Conservation (phyloP, 2,329 filamentous ascomycete species). For the Aspergillus pseudonomiae region DNA sequence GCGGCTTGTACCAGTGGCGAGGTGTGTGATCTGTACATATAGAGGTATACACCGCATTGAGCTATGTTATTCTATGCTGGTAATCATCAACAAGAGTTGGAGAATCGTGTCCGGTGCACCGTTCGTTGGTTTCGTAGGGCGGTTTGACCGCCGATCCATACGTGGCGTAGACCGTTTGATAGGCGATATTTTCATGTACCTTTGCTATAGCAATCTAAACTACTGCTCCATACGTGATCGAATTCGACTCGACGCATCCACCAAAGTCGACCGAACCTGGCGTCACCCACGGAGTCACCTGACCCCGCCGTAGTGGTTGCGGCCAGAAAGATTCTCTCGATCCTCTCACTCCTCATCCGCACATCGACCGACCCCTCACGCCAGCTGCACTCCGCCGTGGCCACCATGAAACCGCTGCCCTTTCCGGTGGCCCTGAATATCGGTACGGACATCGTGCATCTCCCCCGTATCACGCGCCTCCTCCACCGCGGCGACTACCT, state of each 20-base stretch:
- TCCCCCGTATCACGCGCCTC: constrained; percentile 65
- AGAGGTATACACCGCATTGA: constrained; percentile 29
- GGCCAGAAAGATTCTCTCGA: neutral
- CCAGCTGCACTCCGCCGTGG: neutral
- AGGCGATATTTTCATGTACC: neutral
- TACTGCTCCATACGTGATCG: neutral
- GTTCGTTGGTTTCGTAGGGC: neutral
- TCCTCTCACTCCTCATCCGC: neutral
- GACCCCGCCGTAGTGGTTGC: neutral
- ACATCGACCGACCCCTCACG: neutral
- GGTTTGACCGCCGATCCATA: neutral
- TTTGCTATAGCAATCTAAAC: neutral
- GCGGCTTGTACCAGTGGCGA: constrained; percentile 7
- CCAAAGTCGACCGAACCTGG: neutral
- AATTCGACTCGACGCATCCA: neutral
- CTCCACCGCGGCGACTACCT: constrained; percentile 43
- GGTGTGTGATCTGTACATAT: constrained; percentile 33
- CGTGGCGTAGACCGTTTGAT: neutral
- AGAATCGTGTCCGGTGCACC: neutral
- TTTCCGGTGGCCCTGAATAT: constrained; percentile 71
- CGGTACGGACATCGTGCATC: constrained; percentile 77
- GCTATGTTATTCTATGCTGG: constrained; percentile 11
- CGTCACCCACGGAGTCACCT: neutral
- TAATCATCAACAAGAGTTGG: neutral
- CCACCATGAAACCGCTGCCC: constrained; percentile 37